Conservation (phyloP, 495 filamentous ascomycete species). For the Cenococcum geophilum region DNA sequence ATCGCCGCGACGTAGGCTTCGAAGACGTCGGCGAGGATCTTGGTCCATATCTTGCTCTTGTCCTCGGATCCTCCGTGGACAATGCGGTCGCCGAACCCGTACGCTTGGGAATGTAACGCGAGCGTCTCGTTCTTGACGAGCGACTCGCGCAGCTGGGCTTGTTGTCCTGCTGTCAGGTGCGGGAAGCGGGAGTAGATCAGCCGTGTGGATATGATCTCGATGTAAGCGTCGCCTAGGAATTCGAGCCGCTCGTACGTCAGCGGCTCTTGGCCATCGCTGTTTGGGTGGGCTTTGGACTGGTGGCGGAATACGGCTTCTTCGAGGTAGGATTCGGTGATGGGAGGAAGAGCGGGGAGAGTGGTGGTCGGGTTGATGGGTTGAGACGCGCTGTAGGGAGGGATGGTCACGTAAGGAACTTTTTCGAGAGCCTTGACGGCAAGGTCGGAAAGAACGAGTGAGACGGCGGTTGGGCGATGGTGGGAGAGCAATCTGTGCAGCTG, state of each 20-base stretch:
- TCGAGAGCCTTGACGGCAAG: constrained; percentile 14
- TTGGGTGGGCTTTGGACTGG: constrained; percentile 2
- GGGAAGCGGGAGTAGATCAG: constrained; percentile 34
- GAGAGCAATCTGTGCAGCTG: constrained; percentile 14
- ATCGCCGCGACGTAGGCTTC: constrained; percentile 81
- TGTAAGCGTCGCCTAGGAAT: constrained; percentile 41
- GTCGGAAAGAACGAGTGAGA: neutral
- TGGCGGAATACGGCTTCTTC: constrained; percentile 64
- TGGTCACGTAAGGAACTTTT: neutral
- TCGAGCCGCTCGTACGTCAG: constrained; percentile 36
- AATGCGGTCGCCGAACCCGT: constrained; percentile 59
- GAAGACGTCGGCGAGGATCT: constrained; percentile 76
- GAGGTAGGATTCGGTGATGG: constrained; percentile 51
- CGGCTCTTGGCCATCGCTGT: neutral
- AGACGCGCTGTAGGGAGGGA: constrained; percentile 14
- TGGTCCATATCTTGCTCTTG: constrained; percentile 49
- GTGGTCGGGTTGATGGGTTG: constrained; percentile 2
- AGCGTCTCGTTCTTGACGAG: constrained; percentile 72
- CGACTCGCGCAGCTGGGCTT: constrained; percentile 31
- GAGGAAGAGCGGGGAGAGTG: constrained; percentile 51
- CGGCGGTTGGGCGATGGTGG: neutral
- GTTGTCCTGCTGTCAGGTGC: constrained; percentile 27
- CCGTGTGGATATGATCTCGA: constrained; percentile 35
- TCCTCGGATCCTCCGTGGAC: constrained; percentile 43
- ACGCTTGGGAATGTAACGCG: constrained; percentile 55